Evolutionary conservation across 176 grass and related monocot genomes (phyloP), one percentile per base, ranked within the genome.

Genomic region (Triticum aestivum): DNA sequence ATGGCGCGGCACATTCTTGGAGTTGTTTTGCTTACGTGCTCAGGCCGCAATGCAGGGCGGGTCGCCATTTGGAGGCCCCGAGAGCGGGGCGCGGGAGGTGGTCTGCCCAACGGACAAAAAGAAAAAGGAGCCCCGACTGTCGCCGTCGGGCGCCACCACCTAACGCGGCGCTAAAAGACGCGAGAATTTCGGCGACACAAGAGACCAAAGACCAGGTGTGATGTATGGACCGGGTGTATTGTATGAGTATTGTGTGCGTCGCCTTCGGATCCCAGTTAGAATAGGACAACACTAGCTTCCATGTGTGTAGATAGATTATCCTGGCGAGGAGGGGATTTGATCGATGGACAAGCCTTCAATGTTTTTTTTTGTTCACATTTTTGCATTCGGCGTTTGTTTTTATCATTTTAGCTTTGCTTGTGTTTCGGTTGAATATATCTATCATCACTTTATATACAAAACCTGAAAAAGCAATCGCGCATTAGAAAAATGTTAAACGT

Each of bases 141-240:
- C 86, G 62, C 86, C 89, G 77, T 91, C 82, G 68, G 82, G 24
- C 83, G 78, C 83, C 59, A 82, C 80, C 78, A 59, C 56, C 56
- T 1, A 76, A 64, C 71, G 7, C 47, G 65, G 20, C 51, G 69
- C 51, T 81, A 85, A 9, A 64, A 2, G 86, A 91, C 86, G 70
- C 89, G 86, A 56, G 52, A 65, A 56, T 77, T 32, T 81, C 75
- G 86, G 81, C 10, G 23, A 9, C 66, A 79, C 29, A 44, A 32
- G 32, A 69, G 62, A 44, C 11, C 24, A 20, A 61, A 12, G 17
- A 77, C 74, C 27, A 34, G 47, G 56, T 59, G 56, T 21, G 9
- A 9, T 21, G 56, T 59, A 59, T 18, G 4, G 51, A 54, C 5
- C 5, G 0, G 45, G 45, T 14, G 41, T 44, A 44, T 44, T 10